Evolutionary conservation across 108 stramenopile species (phyloP), one percentile per base, ranked within the genome.

Genomic region (Cyclotella baltica): DNA sequence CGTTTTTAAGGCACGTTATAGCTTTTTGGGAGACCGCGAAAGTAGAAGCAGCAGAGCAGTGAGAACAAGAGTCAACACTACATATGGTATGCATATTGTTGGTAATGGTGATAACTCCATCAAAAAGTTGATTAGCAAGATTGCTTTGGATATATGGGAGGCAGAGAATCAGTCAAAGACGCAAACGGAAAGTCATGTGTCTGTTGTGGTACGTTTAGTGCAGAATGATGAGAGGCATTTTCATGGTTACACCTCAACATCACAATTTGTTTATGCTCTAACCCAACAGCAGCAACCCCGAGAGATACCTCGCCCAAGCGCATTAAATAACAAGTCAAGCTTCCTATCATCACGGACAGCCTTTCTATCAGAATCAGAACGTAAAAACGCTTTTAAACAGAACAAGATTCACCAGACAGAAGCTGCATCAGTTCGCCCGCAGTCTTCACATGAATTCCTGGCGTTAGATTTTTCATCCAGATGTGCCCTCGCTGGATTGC

Each of bases 1-100:
- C 46, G 90, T 89, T 36, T 99, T 99, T 71, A 65, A 88, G 28
- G 34, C 78, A 23, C 73, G 97, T 18, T 99, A 97, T 72, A 68
- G 43, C 19, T 30, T 46, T 16, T 52, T 80, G 43, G 16, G 80
- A 25, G 23, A 73, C 52, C 4, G 58, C 72, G n/a, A 40, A 70
- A 43, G 20, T 52, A 43, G n/a, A 36, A 31, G 19, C 19, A 43
- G 29, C 28, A 79, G 48, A 68, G 27, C 20, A 18, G 52, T 55
- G 33, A 68, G 37, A 16, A 30, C 66, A 18, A n/a, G n/a, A n/a
- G n/a, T n/a, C n/a, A 69, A 52, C 22, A 55, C 28, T 57, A 22
- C 73, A 15, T 59, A 61, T 23, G 53, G 55, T 20, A 47, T 40
- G 73, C 64, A 38, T 16, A 36, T 19, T 61, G 20, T 50, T 0